Percentiles rank a stretch among this genome's conserved stretches.
phyloP scores from a whole-genome alignment of 805 yeast genomes.

The Monosporozyma unispora region DNA sequence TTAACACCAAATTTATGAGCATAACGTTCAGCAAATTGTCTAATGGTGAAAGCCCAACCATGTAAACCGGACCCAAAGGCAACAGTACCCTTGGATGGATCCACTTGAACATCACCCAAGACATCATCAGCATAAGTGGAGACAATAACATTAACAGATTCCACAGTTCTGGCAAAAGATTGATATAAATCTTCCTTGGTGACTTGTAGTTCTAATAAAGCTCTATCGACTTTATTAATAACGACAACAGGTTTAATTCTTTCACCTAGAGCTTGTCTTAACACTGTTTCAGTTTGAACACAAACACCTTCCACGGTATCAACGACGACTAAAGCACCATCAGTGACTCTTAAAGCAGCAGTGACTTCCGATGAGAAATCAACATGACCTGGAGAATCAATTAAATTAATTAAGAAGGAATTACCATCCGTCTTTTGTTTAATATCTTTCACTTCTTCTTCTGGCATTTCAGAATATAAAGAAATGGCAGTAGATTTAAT shows the following conservation, averaged over 20 bases:
- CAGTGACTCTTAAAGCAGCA: conserved; percentile 99
- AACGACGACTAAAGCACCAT: conserved; percentile 99
- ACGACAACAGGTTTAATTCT: conserved; percentile 98
- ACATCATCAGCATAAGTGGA: conserved; percentile 86
- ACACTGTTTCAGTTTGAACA: conserved; percentile 99
- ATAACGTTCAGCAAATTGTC: conserved; percentile 97
- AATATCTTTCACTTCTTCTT: conserved; percentile 78
- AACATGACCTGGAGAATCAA: conserved; percentile 99
- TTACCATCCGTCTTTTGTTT: conserved; percentile 80
- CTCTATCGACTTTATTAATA: conserved; percentile 99
- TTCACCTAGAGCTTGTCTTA: conserved; percentile 98
- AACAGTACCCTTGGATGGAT: conserved; percentile 98
- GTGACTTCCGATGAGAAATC: conserved; percentile 99
- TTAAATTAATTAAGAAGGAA: conserved; percentile 93
- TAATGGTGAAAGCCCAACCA: conserved; percentile 99
- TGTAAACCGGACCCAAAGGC: conserved; percentile 99
- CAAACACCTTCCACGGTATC: conserved; percentile 99
- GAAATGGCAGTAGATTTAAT: conserved; percentile 98
- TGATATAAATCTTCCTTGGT: conserved; percentile 98
- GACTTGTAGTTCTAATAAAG: conserved; percentile 96
- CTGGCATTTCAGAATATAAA: conserved; percentile 75
- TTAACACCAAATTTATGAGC: conserved; percentile 99
- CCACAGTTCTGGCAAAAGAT: conserved; percentile 96
- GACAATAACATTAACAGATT: conserved; percentile 97
- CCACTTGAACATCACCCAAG: conserved; percentile 94